These are phyloP conservation scores for Sonneratia alba DNA, from an alignment of 345 rosid species.

Conservation along the genomic window DNA sequence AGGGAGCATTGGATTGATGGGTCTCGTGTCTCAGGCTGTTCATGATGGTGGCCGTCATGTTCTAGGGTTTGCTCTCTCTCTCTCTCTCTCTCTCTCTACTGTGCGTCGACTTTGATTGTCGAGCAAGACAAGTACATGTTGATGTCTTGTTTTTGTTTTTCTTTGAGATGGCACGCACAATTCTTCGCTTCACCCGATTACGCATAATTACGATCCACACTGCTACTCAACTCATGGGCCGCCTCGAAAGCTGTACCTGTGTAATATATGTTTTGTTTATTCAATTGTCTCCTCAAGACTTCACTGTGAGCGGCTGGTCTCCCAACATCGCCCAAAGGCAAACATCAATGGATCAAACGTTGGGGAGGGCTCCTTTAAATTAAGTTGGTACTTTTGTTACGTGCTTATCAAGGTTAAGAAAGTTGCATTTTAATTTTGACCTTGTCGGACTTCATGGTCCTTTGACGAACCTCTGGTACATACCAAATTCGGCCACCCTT, in stretches of 20 bases:
- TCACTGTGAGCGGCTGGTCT: not conserved
- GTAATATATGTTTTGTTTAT: slow-evolving; percentile 6
- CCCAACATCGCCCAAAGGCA: slow-evolving; percentile 17
- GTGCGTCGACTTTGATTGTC: too few species aligned
- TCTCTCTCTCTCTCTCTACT: not conserved
- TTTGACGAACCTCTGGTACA: too few species aligned
- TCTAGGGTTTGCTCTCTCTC: slow-evolving; percentile 64
- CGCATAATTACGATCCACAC: not conserved
- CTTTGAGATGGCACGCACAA: not conserved
- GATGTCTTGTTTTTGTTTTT: not conserved
- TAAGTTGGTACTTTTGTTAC: too few species aligned
- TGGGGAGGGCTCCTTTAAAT: not conserved
- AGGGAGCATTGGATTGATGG: slow-evolving; percentile 97
- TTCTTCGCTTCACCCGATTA: slow-evolving; percentile 7
- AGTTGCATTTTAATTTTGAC: too few species aligned
- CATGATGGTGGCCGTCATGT: slow-evolving; percentile 99
- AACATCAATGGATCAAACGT: slow-evolving; percentile 48
- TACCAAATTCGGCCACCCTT: too few species aligned
- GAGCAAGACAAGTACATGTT: too few species aligned
- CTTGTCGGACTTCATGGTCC: too few species aligned
- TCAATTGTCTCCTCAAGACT: not conserved
- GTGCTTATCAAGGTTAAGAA: too few species aligned
- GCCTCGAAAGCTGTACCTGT: slow-evolving; percentile 9
- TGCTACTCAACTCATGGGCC: not conserved
- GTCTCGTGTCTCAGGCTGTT: slow-evolving; percentile 95